These are phyloP conservation scores for Durio zibethinus DNA, from an alignment of 345 rosid species.

Conservation along the genomic window DNA sequence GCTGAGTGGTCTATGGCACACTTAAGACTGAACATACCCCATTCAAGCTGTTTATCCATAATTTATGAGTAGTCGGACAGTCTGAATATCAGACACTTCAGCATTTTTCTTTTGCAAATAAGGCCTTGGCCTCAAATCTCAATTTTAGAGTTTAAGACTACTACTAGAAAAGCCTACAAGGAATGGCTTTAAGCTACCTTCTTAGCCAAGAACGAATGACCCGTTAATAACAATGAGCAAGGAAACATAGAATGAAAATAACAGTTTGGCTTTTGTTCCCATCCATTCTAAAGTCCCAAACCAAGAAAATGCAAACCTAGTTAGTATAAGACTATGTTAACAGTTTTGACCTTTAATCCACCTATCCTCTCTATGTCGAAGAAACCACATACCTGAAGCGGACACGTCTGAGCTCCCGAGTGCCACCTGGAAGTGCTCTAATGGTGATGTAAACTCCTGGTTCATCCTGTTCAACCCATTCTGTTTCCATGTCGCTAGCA, in stretches of 20 bases:
- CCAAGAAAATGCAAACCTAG: background rate
- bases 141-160: background rate
- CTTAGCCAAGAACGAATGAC: background rate
- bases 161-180: background rate
- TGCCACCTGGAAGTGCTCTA: conserved; percentile 68
- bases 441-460: conserved; percentile 92
- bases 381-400: conserved; percentile 70
- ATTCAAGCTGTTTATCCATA: background rate
- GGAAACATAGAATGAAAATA: background rate
- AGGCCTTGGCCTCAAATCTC: background rate
- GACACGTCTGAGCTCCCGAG: conserved; percentile 88
- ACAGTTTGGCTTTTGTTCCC: background rate
- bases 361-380: background rate
- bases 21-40: background rate
- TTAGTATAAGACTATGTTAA: background rate
- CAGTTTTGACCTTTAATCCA: background rate
- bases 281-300: background rate
- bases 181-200: background rate
- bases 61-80: background rate
- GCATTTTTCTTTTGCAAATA: background rate
- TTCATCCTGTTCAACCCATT: conserved; percentile 97
- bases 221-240: background rate
- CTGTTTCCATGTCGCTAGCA: conserved; percentile 87
- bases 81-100: background rate
- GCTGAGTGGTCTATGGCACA: background rate